Percentiles rank a stretch among this genome's conserved stretches.
phyloP scores from a whole-genome alignment of 2,329 filamentous ascomycete species.

The Taxawa tesnikishii region DNA sequence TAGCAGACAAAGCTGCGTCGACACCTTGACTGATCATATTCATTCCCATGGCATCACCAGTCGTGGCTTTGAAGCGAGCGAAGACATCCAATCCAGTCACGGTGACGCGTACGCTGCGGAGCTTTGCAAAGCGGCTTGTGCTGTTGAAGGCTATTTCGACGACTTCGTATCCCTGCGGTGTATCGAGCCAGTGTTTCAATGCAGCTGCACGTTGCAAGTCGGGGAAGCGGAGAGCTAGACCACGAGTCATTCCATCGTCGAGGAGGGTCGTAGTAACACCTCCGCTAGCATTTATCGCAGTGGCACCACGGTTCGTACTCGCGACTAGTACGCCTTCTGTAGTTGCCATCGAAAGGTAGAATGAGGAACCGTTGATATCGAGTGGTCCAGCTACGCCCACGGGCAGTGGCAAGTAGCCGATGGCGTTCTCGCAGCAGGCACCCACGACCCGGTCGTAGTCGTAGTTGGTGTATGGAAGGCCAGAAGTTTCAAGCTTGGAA shows the following conservation, averaged over 20 bases:
- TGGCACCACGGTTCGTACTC: conserved; percentile 78
- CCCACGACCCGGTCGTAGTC: conserved; percentile 86
- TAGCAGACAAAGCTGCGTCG: conserved; percentile 76
- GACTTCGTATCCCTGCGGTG: conserved; percentile 59
- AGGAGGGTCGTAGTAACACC: conserved; percentile 83
- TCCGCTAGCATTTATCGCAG: conserved; percentile 87
- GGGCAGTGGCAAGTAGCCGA: conserved; percentile 80
- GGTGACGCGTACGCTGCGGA: conserved; percentile 77
- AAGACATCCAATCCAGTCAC: conserved; percentile 84
- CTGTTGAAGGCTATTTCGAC: conserved; percentile 91
- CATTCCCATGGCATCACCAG: conserved; percentile 96
- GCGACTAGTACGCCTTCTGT: conserved; percentile 90
- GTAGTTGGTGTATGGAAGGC: conserved; percentile 73
- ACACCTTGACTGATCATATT: conserved; percentile 99
- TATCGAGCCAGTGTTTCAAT: conserved; percentile 88
- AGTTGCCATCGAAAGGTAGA: conserved; percentile 91
- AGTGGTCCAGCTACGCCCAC: conserved; percentile 83
- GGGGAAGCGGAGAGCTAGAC: conserved; percentile 77
- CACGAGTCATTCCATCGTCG: conserved; percentile 86
- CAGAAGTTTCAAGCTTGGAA: conserved; percentile 60
- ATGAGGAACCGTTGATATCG: conserved; percentile 84
- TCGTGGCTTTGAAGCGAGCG: conserved; percentile 91
- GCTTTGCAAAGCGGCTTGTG: conserved; percentile 75
- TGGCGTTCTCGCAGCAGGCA: conserved; percentile 90
- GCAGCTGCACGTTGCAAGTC: conserved; percentile 73